Conservation (phyloP, 2,329 filamentous ascomycete genomes). For the Alternaria sp. region DNA sequence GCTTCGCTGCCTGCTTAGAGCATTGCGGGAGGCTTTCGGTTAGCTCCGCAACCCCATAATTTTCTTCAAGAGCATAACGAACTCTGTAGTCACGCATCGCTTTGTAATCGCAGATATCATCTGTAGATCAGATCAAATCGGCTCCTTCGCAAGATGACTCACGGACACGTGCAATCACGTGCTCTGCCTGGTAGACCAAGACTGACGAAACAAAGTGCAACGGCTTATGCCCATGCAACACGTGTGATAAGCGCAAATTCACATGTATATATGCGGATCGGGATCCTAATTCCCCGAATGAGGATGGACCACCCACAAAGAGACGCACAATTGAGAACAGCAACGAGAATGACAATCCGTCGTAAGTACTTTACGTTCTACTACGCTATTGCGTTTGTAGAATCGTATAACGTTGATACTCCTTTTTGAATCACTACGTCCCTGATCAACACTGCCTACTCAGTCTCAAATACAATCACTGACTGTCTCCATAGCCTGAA, state of each 20-base stretch:
- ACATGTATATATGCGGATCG: slow-evolving; percentile 51
- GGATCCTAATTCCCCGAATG: slow-evolving; percentile 45
- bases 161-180: background rate
- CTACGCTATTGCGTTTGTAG: background rate
- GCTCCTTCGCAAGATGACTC: background rate
- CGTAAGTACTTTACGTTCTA: slow-evolving; percentile 3
- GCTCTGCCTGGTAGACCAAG: background rate
- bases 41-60: background rate
- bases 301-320: slow-evolving; percentile 51
- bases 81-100: background rate
- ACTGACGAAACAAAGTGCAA: slow-evolving; percentile 61
- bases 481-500: slow-evolving; percentile 14
- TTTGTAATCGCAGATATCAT: background rate
- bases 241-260: slow-evolving; percentile 62
- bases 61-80: background rate
- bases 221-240: slow-evolving; percentile 65
- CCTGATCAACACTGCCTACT: background rate
- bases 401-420: background rate
- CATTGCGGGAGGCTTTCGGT: background rate
- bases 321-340: slow-evolving; percentile 34
- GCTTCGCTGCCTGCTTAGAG: background rate
- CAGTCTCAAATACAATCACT: background rate
- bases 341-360: slow-evolving; percentile 25
- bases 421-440: background rate
- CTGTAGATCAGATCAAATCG: background rate